Base-by-base conservation (phyloP, 2,329 filamentous ascomycete species). In the Cladosporium halotolerans region DNA sequence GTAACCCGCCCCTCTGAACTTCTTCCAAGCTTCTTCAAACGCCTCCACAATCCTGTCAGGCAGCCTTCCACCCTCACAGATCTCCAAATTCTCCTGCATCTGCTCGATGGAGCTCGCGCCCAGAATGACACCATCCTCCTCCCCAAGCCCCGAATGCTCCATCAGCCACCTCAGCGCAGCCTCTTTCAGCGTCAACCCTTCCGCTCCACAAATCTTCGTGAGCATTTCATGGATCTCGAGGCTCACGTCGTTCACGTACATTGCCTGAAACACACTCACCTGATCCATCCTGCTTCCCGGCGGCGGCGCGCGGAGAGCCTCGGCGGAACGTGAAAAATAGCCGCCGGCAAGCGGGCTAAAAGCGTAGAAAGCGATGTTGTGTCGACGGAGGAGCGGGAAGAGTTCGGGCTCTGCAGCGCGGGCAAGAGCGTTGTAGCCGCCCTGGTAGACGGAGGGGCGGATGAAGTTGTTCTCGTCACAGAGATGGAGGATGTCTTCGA, bases 401-500 rank as follows among this genome's bases (percentile, higher is more conserved):
- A 78, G 61, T 10, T 70, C 66, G 32, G 66, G 65, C 53, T 79
- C 77, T 5, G 63, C 66, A 2, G 67, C 62, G 42, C 77, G 67
- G 3, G 68, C 67, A 10, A 79, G 61, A 7, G 71, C 65, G 51
- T 78, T 77, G 62, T 79, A 79, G 7, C 72, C 67, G 1, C 76
- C 75, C 57, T 79, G 72, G 55, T 76, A 79, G 3, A 76, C 72
- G 4, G 62, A 67, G 0, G 76, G 76, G 52, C 68, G 69, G 11
- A 74, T 66, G 23, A 63, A 77, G 1, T 68, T 69, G 3, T 70
- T 63, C 14, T 70, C 55, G 36, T 73, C 67, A 57, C 76, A 79
- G 10, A 77, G 70, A 9, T 68, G 62, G 33, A 74, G 51, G 3
- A 78, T 66, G 42, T 69, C 52, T 46, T 73, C 66, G 0, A 79